phyloP scores from a whole-genome alignment of 2,329 filamentous ascomycete species.

The Stemphylium lycopersici region DNA sequence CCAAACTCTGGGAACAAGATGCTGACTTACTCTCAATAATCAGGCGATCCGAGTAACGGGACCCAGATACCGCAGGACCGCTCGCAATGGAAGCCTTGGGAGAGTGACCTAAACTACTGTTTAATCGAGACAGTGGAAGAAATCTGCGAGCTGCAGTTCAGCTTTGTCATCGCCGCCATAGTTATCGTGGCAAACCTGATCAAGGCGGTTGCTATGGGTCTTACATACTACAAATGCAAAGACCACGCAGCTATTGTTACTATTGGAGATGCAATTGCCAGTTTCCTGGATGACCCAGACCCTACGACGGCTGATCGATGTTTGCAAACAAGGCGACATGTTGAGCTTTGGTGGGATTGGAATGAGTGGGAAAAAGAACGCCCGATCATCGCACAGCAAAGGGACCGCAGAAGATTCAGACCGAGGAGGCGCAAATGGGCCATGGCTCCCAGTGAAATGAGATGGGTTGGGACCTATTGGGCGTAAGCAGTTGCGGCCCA shows the following conservation, averaged over 20 bases:
- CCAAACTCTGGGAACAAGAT: too few relatives aligned
- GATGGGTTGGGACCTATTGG: constrained; percentile 1
- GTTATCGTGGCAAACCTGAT: constrained; percentile 16
- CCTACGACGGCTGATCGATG: constrained; percentile 14
- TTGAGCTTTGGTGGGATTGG: constrained; percentile 5
- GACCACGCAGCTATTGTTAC: constrained; percentile 24
- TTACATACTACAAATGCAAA: constrained; percentile 16
- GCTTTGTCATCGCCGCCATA: constrained; percentile 25
- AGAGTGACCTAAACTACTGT: constrained; percentile 22
- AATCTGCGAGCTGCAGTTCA: constrained; percentile 36
- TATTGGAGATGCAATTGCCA: constrained; percentile 28
- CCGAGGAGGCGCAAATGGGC: neutral
- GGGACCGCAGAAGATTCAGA: neutral
- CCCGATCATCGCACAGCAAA: neutral
- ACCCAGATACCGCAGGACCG: constrained; percentile 10
- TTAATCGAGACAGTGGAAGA: constrained; percentile 25
- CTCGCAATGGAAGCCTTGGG: constrained; percentile 18
- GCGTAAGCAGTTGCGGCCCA: neutral
- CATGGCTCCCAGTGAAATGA: neutral
- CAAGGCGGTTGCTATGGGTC: constrained; percentile 14
- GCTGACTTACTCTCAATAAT: neutral
- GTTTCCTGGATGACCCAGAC: constrained; percentile 25
- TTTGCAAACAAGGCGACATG: constrained; percentile 2
- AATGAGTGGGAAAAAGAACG: neutral
- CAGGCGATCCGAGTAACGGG: neutral